Percentiles rank a stretch among this genome's conserved stretches.
phyloP scores from a whole-genome alignment of 768 basidiomycete species.

The Suillus brevipes region DNA sequence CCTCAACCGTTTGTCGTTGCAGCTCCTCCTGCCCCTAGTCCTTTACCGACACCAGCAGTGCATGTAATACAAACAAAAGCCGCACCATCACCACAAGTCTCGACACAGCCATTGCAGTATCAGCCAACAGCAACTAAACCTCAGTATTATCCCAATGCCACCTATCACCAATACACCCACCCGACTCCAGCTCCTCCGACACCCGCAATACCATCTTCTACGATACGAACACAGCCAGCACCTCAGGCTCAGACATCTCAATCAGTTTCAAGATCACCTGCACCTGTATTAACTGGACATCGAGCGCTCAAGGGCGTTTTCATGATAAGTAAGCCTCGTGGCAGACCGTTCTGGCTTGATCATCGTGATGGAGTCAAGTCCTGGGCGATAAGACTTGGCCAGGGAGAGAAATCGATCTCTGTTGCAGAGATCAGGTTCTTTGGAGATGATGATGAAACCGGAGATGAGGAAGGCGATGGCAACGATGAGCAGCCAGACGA shows the following conservation, averaged over 20 bases:
- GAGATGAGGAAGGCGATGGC: conserved; percentile 52
- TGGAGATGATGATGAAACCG: conserved; percentile 58
- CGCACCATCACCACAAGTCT: conserved; percentile 34
- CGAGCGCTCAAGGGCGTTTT: conserved; percentile 54
- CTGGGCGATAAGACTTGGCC: conserved; percentile 67
- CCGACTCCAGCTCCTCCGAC: conserved; percentile 24
- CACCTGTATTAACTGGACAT: conserved; percentile 31
- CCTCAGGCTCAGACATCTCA: conserved; percentile 23
- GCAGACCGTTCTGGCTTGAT: conserved; percentile 59
- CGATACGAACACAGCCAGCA: conserved; percentile 6
- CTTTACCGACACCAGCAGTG: conserved; percentile 16
- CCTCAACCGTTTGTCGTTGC: conserved; percentile 23
- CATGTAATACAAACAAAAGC: conserved; percentile 11
- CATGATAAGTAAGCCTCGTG: conserved; percentile 58
- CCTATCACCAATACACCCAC: conserved; percentile 40
- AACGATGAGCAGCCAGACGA: conserved; percentile 47
- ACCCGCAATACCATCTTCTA: conserved; percentile 14
- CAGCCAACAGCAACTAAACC: conserved; percentile 26
- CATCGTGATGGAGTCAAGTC: conserved; percentile 68
- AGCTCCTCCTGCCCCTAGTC: conserved; percentile 22
- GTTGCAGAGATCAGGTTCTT: conserved; percentile 56
- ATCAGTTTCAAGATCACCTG: conserved; percentile 34
- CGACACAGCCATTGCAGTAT: conserved; percentile 34
- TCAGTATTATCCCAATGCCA: conserved; percentile 52
- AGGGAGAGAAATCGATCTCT: conserved; percentile 55